Percentiles rank a stretch among this genome's conserved stretches.
phyloP scores from a whole-genome alignment of 805 yeast species.

The Yamadazyma nakazawae region DNA sequence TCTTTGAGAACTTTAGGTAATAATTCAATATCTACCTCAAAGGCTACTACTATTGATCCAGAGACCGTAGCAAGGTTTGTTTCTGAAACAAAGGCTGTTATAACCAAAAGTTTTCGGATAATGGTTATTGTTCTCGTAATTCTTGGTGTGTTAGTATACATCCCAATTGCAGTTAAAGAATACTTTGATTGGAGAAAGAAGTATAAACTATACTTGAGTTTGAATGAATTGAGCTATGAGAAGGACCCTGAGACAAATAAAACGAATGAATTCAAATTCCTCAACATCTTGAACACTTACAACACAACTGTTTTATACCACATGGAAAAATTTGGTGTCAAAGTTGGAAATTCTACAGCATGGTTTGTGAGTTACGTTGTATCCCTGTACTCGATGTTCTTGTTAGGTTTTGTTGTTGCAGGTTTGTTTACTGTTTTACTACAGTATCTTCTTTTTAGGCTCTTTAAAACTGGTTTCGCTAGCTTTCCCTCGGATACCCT shows the following conservation, averaged over 20 bases:
- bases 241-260: slow-evolving; percentile 1
- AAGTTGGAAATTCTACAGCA: slow-evolving; percentile 9
- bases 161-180: slow-evolving; percentile 46
- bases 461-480: slow-evolving; percentile 17
- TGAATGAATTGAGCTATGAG: slow-evolving; percentile 4
- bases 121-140: slow-evolving; percentile 30
- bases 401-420: slow-evolving; percentile 52
- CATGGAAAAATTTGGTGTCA: slow-evolving; percentile 9
- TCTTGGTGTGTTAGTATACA: slow-evolving; percentile 37
- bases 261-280: slow-evolving; percentile 10
- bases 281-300: slow-evolving; percentile 14
- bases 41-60: slow-evolving; percentile 1
- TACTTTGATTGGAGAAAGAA: slow-evolving; percentile 47
- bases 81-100: slow-evolving; percentile 9
- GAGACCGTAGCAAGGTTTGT: not conserved
- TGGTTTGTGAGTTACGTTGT: slow-evolving; percentile 53
- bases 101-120: slow-evolving; percentile 35
- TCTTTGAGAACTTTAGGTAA: slow-evolving; percentile 29
- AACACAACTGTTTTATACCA: slow-evolving; percentile 14
- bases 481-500: slow-evolving; percentile 7
- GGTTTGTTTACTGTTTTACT: slow-evolving; percentile 54
- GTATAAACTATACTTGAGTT: slow-evolving; percentile 23
- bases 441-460: slow-evolving; percentile 49
- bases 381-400: slow-evolving; percentile 48
- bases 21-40: not conserved